Percentiles rank a stretch among this genome's conserved stretches.
Evolutionary conservation across 2,329 filamentous ascomycete genomes (phyloP).

Genomic region (Chlorencoelia australis): DNA sequence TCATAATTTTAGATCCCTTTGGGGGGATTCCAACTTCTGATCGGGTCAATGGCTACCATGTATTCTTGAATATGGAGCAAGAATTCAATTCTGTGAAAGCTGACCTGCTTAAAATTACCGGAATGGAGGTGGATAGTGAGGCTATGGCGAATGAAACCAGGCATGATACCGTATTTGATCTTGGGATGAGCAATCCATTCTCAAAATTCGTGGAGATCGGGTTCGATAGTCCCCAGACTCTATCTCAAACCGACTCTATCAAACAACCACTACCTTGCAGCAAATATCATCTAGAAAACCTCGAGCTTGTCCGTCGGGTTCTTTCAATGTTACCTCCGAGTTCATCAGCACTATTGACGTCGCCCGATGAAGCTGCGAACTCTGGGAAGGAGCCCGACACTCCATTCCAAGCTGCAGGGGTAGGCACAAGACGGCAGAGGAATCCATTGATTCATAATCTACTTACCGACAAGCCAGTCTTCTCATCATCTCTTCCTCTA

Average conservation of each 20-base stretch:
- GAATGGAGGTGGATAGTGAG: background rate
- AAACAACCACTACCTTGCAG: slow-evolving; percentile 14
- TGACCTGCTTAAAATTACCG: slow-evolving; percentile 37
- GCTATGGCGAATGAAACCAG: background rate
- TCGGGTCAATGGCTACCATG: slow-evolving; percentile 54
- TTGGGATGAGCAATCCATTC: slow-evolving; percentile 32
- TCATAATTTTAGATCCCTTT: slow-evolving; percentile 80
- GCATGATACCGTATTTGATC: slow-evolving; percentile 7
- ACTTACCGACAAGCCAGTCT: slow-evolving; percentile 85
- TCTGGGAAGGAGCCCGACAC: slow-evolving; percentile 25
- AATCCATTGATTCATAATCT: slow-evolving; percentile 95
- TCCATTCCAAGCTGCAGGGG: slow-evolving; percentile 25
- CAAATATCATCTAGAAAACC: slow-evolving; percentile 54
- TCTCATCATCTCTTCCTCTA: slow-evolving; percentile 81
- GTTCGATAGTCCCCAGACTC: slow-evolving; percentile 6
- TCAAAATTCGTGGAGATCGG: slow-evolving; percentile 32
- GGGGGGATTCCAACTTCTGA: slow-evolving; percentile 69
- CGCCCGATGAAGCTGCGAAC: slow-evolving; percentile 67
- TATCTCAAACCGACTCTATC: slow-evolving; percentile 1
- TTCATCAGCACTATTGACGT: slow-evolving; percentile 83
- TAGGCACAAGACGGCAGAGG: slow-evolving; percentile 44
- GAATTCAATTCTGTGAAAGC: slow-evolving; percentile 64
- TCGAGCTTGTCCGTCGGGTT: slow-evolving; percentile 59
- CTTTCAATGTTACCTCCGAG: slow-evolving; percentile 70
- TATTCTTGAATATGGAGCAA: slow-evolving; percentile 90